phyloP scores from a whole-genome alignment of 441 rosid genomes.

The Eruca vesicaria region DNA sequence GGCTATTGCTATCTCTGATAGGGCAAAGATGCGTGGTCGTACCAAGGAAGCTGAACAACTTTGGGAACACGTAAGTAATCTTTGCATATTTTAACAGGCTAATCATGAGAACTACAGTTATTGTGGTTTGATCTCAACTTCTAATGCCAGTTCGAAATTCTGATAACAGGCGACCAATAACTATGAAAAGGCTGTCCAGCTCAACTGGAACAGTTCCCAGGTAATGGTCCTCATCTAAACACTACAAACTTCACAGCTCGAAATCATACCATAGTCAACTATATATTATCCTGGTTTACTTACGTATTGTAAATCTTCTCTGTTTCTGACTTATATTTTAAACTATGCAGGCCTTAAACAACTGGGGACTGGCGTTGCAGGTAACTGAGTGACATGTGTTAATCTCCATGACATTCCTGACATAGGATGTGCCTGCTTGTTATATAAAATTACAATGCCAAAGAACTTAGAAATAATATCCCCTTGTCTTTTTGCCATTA shows the following conservation, averaged over 20 bases:
- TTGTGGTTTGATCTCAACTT: slow-evolving; percentile 12
- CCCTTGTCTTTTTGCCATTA: slow-evolving; percentile 24
- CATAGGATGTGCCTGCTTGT: not conserved
- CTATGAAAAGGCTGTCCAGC: slow-evolving; percentile 94
- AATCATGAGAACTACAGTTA: not conserved
- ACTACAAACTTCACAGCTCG: slow-evolving; percentile 1
- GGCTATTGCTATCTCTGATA: slow-evolving; percentile 98
- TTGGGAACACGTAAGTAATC: slow-evolving; percentile 74
- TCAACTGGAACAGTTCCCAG: slow-evolving; percentile 99
- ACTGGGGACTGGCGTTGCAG: slow-evolving; percentile 99
- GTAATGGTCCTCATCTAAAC: slow-evolving; percentile 34
- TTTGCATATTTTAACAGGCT: not conserved
- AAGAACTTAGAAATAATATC: slow-evolving; percentile 2
- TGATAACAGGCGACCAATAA: slow-evolving; percentile 83
- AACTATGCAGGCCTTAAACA: slow-evolving; percentile 80
- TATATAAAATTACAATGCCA: not conserved
- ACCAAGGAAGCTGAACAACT: slow-evolving; percentile 98
- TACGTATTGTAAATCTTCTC: slow-evolving; percentile 6
- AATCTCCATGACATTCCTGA: slow-evolving; percentile 9
- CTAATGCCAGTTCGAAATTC: not conserved
- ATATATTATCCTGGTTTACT: not conserved
- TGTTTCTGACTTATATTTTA: slow-evolving; percentile 11
- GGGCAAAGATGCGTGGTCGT: slow-evolving; percentile 99
- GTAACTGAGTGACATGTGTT: slow-evolving; percentile 37
- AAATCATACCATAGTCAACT: not conserved